These are phyloP conservation scores for Colletotrichum chrysophilum DNA, from an alignment of 2,329 filamentous ascomycete species.

Conservation along the genomic window DNA sequence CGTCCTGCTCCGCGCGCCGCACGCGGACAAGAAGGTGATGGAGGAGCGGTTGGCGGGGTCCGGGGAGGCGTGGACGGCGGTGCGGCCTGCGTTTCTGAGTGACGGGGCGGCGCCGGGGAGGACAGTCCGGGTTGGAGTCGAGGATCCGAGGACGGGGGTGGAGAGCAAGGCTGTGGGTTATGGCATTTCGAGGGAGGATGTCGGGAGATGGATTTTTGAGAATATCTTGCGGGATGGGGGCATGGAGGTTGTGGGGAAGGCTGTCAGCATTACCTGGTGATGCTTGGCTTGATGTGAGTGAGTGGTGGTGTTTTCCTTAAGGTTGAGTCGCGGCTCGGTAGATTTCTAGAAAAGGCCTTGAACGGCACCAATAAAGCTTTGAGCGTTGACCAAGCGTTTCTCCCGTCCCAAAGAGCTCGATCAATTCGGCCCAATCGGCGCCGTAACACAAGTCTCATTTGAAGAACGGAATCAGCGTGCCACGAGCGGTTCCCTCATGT, in stretches of 20 bases:
- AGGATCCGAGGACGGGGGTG: slow-evolving; percentile 35
- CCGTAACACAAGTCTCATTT: background rate
- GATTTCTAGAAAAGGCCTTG: background rate
- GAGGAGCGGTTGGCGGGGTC: slow-evolving; percentile 36
- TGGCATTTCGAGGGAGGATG: slow-evolving; percentile 50
- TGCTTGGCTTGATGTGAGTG: background rate
- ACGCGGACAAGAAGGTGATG: slow-evolving; percentile 54
- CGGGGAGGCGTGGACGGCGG: slow-evolving; percentile 39
- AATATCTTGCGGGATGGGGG: slow-evolving; percentile 34
- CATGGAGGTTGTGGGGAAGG: slow-evolving; percentile 37
- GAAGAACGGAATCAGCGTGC: background rate
- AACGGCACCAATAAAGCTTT: background rate
- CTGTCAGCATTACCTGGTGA: slow-evolving; percentile 40
- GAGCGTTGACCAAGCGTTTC: background rate
- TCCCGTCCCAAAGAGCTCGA: background rate
- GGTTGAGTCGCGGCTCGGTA: background rate
- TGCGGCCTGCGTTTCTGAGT: slow-evolving; percentile 42
- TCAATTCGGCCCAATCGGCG: background rate
- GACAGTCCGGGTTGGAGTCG: slow-evolving; percentile 42
- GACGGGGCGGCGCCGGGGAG: slow-evolving; percentile 29
- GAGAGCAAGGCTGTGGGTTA: slow-evolving; percentile 49
- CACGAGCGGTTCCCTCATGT: background rate
- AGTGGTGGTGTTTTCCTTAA: background rate
- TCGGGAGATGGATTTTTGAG: slow-evolving; percentile 51
- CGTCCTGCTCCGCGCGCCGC: slow-evolving; percentile 43